A percentile compares a stretch with the other conserved stretches of the same genome.
Conservation (phyloP, 2,329 filamentous ascomycete genomes). For the Colletotrichum tofieldiae region DNA sequence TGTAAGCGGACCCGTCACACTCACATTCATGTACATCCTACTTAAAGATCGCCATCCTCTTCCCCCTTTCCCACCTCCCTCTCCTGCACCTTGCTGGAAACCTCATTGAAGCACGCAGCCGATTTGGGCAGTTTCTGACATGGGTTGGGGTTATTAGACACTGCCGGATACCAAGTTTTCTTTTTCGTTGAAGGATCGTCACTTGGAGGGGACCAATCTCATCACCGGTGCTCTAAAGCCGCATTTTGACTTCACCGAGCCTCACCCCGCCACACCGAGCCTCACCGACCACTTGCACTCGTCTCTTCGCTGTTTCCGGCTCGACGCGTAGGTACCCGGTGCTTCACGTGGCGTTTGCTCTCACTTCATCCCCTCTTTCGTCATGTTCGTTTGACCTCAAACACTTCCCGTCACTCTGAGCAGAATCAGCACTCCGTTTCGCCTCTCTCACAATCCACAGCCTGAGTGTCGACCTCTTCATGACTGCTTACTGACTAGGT, state of each 20-base stretch:
- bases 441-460: neutral
- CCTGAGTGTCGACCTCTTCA: neutral
- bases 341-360: neutral
- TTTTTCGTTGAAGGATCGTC: slow-evolving; percentile 6
- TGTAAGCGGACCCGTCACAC: slow-evolving; percentile 7
- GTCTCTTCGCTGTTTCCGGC: slow-evolving; percentile 4
- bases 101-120: neutral
- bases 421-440: neutral
- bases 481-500: neutral
- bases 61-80: neutral
- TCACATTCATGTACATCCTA: neutral
- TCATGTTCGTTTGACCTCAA: neutral
- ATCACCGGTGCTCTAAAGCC: neutral
- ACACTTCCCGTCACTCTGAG: neutral
- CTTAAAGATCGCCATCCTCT: slow-evolving; percentile 15
- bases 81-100: neutral
- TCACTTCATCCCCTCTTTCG: neutral
- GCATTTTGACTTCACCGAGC: neutral
- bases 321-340: neutral
- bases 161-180: neutral
- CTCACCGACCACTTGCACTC: slow-evolving; percentile 4
- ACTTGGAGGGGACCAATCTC: neutral
- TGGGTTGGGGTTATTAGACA: neutral
- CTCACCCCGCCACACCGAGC: neutral
- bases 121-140: neutral